phyloP scores from a whole-genome alignment of 2,329 filamentous ascomycete species.

The Sphaerulina vaccinii region DNA sequence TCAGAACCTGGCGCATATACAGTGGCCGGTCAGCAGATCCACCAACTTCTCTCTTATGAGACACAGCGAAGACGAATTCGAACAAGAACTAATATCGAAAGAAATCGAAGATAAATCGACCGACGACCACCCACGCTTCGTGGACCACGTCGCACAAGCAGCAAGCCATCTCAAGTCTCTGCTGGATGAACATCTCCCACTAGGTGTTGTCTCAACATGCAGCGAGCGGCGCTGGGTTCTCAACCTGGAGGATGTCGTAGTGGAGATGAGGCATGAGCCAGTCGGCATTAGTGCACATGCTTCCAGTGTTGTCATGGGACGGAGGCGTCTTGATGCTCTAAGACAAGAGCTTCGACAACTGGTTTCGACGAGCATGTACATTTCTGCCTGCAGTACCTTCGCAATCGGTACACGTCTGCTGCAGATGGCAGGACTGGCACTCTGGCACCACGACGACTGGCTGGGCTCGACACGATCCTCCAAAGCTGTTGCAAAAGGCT shows the following conservation, averaged over 20 bases:
- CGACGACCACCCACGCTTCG: not conserved
- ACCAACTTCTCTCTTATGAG: not conserved
- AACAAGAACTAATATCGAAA: not conserved
- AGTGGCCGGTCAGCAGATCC: no score
- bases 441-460: not conserved
- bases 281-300: not conserved
- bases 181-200: slow-evolving; percentile 1
- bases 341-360: not conserved
- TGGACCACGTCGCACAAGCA: not conserved
- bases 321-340: not conserved
- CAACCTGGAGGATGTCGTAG: slow-evolving; percentile 3
- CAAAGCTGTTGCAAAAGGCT: not conserved
- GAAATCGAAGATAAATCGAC: not conserved
- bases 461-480: not conserved
- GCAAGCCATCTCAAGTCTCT: not conserved
- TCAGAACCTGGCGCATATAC: no score
- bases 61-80: not conserved
- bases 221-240: not conserved
- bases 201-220: slow-evolving; percentile 2
- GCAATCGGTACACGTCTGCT: not conserved
- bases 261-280: not conserved
- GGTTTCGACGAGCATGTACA: not conserved
- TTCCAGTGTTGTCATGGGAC: not conserved
- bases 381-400: not conserved
- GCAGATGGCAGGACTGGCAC: not conserved